Percentiles rank a stretch among this genome's conserved stretches.
These are phyloP conservation scores for Eutreptiella sp. DNA, from an alignment of 208 protist genomes.

Conservation along the genomic window DNA sequence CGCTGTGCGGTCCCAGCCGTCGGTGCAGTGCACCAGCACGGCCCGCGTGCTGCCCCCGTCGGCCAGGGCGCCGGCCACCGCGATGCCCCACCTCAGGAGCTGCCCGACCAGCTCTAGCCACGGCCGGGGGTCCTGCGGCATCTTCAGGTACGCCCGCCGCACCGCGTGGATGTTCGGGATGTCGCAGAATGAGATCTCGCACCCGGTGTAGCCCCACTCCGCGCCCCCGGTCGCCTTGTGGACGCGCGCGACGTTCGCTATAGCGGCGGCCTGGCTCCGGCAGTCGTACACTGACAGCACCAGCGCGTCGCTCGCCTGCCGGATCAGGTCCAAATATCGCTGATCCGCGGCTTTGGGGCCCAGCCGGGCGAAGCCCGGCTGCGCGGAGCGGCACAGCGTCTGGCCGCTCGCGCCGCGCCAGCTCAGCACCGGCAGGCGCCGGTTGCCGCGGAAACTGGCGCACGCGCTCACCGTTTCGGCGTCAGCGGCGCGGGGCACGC, in stretches of 20 bases:
- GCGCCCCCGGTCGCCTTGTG: constrained; percentile 51
- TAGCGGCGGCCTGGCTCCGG: constrained; percentile 42
- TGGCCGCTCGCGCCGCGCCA: constrained; percentile 41
- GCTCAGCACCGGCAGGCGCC: constrained; percentile 50
- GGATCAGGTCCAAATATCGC: background rate
- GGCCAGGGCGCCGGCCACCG: constrained; percentile 16
- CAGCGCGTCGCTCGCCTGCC: background rate
- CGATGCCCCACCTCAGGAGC: constrained; percentile 18
- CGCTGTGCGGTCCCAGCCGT: constrained; percentile 68
- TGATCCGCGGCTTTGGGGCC: constrained; percentile 33
- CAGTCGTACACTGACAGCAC: constrained; percentile 48
- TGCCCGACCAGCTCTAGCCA: constrained; percentile 29
- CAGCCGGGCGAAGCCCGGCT: constrained; percentile 48
- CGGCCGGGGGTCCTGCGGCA: constrained; percentile 28
- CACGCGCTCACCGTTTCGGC: constrained; percentile 26
- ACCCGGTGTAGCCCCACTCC: constrained; percentile 32
- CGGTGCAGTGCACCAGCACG: constrained; percentile 65
- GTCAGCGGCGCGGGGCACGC: constrained; percentile 35
- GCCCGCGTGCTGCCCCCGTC: constrained; percentile 27
- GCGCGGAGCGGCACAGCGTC: constrained; percentile 41
- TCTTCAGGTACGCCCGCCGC: constrained; percentile 31
- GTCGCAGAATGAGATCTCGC: constrained; percentile 39
- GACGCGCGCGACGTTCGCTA: constrained; percentile 40
- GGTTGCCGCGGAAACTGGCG: constrained; percentile 47
- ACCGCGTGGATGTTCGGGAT: constrained; percentile 70